Evolutionary conservation across 495 filamentous ascomycete species (phyloP).

Genomic region (Aspergillus indologenus): DNA sequence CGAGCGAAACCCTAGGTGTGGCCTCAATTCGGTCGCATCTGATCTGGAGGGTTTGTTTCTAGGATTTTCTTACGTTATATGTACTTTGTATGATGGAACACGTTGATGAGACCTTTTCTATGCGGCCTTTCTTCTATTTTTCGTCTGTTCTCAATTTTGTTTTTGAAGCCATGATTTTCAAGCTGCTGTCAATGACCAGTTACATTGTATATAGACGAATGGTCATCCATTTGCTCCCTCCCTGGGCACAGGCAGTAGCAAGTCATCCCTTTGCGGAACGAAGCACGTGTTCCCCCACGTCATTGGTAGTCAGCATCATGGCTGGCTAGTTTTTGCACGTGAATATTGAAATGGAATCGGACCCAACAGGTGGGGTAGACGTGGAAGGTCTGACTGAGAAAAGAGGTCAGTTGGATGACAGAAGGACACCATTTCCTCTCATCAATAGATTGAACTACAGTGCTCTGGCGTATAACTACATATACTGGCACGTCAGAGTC

Average conservation of each 20-base stretch:
- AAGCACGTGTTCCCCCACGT: conserved; percentile 32
- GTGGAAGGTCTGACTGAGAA: neutral
- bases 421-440: neutral
- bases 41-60: neutral
- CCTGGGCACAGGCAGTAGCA: neutral
- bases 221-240: neutral
- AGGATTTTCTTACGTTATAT: neutral
- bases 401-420: neutral
- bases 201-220: conserved; percentile 12
- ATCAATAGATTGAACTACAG: no score
- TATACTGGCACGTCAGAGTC: neutral
- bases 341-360: neutral
- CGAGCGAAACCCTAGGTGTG: neutral
- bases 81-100: neutral
- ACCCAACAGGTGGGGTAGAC: neutral
- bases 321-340: neutral
- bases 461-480: no score
- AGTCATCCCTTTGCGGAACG: conserved; percentile 13
- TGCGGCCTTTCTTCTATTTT: neutral
- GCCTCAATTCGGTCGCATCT: neutral
- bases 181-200: neutral
- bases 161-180: conserved; percentile 1
- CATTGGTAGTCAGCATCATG: conserved; percentile 17
- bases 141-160: conserved; percentile 4
- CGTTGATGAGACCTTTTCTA: neutral